phyloP scores from a whole-genome alignment of 2,329 filamentous ascomycete species.

The Leptodontidium sp. region DNA sequence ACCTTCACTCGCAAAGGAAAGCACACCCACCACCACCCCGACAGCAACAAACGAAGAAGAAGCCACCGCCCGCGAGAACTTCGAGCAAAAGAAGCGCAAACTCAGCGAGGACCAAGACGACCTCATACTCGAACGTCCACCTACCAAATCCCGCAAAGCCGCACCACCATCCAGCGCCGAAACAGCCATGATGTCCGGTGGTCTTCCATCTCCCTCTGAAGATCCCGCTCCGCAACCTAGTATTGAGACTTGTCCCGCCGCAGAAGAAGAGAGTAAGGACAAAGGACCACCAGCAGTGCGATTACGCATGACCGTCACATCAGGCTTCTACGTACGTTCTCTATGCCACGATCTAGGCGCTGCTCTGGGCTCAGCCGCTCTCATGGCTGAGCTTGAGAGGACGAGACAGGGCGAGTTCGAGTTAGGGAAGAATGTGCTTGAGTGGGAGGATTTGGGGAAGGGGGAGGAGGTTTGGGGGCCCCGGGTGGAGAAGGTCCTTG shows the following conservation, averaged over 20 bases:
- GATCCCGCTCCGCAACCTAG: conserved; percentile 35
- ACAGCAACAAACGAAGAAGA: conserved; percentile 37
- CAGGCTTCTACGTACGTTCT: conserved; percentile 95
- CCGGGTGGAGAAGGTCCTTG: conserved; percentile 68
- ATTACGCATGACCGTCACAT: conserved; percentile 91
- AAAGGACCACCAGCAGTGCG: conserved; percentile 78
- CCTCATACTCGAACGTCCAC: conserved; percentile 41
- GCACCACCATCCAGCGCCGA: conserved; percentile 19
- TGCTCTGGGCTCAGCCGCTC: conserved; percentile 79
- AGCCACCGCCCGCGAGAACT: conserved; percentile 45
- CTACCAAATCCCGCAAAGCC: conserved; percentile 39
- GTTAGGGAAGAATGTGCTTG: conserved; percentile 76
- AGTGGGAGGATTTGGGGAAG: conserved; percentile 77
- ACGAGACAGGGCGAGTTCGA: conserved; percentile 83
- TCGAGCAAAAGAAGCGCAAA: conserved; percentile 45
- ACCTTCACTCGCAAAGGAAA: conserved; percentile 41
- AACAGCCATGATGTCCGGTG: conserved; percentile 46
- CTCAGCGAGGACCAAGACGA: conserved; percentile 45
- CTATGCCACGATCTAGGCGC: conserved; percentile 91
- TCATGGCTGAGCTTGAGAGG: conserved; percentile 87
- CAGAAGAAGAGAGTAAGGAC: conserved; percentile 39
- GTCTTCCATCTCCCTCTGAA: conserved; percentile 30
- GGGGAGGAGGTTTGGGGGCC: conserved; percentile 87
- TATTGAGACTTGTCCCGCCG: conserved; percentile 33
- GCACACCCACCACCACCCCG: background rate